Percentiles rank a stretch among this genome's conserved stretches.
phyloP scores from a whole-genome alignment of 306 rosid species.

The Phaseolus lunatus region DNA sequence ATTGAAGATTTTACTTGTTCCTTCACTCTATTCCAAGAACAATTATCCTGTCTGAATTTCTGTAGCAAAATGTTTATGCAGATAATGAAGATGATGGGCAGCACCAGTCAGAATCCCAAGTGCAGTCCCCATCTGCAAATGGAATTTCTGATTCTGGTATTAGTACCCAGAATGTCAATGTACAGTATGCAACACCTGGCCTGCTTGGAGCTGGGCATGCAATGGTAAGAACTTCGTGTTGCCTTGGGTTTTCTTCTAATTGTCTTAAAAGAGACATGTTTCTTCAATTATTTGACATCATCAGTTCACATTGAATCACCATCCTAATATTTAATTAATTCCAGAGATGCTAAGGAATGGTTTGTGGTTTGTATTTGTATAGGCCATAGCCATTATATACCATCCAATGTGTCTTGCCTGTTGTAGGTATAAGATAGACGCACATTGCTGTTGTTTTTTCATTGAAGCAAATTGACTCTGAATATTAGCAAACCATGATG shows the following conservation, averaged over 20 bases:
- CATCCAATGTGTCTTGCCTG: slow-evolving; percentile 11
- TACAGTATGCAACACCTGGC: slow-evolving; percentile 61
- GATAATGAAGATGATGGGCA: slow-evolving; percentile 74
- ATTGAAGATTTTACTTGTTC: not conserved
- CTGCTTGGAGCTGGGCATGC: slow-evolving; percentile 71
- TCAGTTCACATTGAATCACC: slow-evolving; percentile 10
- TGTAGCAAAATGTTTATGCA: slow-evolving; percentile 47
- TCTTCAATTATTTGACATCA: slow-evolving; percentile 26
- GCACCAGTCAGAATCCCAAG: slow-evolving; percentile 63
- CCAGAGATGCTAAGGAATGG: slow-evolving; percentile 32
- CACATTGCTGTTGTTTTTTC: slow-evolving; percentile 15
- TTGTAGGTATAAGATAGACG: slow-evolving; percentile 28
- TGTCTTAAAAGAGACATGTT: slow-evolving; percentile 23
- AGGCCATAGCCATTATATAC: slow-evolving; percentile 18
- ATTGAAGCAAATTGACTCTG: slow-evolving; percentile 36
- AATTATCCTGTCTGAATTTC: not conserved
- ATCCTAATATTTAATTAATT: slow-evolving; percentile 14
- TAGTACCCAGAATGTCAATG: slow-evolving; percentile 45
- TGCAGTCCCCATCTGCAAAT: slow-evolving; percentile 59
- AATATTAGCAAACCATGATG: slow-evolving; percentile 39
- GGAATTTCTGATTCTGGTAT: slow-evolving; percentile 61
- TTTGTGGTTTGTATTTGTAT: slow-evolving; percentile 33
- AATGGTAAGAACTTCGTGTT: slow-evolving; percentile 58
- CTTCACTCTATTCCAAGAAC: too few species aligned
- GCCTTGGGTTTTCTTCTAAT: slow-evolving; percentile 4